phyloP scores from a whole-genome alignment of 495 filamentous ascomycete species.

The Penicillium maclennaniae region DNA sequence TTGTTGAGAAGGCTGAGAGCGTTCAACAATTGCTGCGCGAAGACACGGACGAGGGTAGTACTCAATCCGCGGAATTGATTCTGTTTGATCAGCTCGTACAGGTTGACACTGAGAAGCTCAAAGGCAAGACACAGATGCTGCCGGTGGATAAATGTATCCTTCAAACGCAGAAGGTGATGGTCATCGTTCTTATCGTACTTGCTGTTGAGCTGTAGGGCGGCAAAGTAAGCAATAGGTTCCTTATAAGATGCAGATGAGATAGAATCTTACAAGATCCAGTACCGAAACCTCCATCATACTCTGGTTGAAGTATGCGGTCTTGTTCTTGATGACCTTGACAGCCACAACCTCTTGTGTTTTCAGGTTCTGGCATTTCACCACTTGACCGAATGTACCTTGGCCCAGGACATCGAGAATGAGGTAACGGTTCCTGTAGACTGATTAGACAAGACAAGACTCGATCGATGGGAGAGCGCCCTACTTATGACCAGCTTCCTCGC shows the following conservation, averaged over 20 bases:
- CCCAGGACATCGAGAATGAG: slow-evolving; percentile 97
- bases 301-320: slow-evolving; percentile 99
- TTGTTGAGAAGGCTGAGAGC: slow-evolving; percentile 92
- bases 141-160: slow-evolving; percentile 97
- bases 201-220: slow-evolving; percentile 72
- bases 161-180: slow-evolving; percentile 91
- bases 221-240: slow-evolving; percentile 22
- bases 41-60: slow-evolving; percentile 95
- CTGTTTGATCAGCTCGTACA: slow-evolving; percentile 99
- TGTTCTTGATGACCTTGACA: slow-evolving; percentile 99
- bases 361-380: slow-evolving; percentile 98
- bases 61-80: slow-evolving; percentile 98
- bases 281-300: slow-evolving; percentile 99
- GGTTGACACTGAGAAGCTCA: slow-evolving; percentile 93
- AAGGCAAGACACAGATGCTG: slow-evolving; percentile 98
- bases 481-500: slow-evolving; percentile 97
- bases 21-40: slow-evolving; percentile 94
- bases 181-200: slow-evolving; percentile 99
- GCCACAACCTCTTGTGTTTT: slow-evolving; percentile 98
- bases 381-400: slow-evolving; percentile 98
- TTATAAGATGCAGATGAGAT: background rate
- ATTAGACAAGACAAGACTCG: background rate
- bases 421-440: slow-evolving; percentile 76
- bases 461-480: slow-evolving; percentile 35
- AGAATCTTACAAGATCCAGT: slow-evolving; percentile 73